A percentile compares a stretch with the other conserved stretches of the same genome.
phyloP scores from a whole-genome alignment of 2,329 filamentous ascomycete species.

The Ceratocystis harringtonii region DNA sequence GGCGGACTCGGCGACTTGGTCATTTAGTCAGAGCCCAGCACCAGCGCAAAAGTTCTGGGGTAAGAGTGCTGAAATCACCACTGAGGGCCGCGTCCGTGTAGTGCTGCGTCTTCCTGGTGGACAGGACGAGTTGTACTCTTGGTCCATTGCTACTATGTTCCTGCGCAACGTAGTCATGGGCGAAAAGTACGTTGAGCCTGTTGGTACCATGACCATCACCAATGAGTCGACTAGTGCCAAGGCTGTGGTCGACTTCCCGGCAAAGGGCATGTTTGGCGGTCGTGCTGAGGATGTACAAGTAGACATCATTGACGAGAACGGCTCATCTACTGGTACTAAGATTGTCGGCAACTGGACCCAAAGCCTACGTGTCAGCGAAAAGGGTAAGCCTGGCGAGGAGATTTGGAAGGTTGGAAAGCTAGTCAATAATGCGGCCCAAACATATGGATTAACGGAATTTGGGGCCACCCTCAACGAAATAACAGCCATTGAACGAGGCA shows the following conservation, averaged over 20 bases:
- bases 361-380: conserved; percentile 50
- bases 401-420: conserved; percentile 69
- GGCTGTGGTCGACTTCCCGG: conserved; percentile 78
- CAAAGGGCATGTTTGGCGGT: conserved; percentile 93
- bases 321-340: conserved; percentile 48
- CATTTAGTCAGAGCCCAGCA: conserved; percentile 69
- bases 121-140: conserved; percentile 71
- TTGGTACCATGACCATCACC: conserved; percentile 71
- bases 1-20: conserved; percentile 75
- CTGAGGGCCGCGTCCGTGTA: conserved; percentile 71
- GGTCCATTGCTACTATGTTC: conserved; percentile 78
- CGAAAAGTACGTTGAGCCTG: conserved; percentile 94
- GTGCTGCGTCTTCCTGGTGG: conserved; percentile 51
- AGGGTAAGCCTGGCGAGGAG: conserved; percentile 40
- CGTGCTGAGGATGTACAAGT: conserved; percentile 79
- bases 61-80: conserved; percentile 87
- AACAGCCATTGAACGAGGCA: conserved; percentile 59
- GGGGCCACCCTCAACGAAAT: conserved; percentile 78
- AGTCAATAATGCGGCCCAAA: conserved; percentile 61
- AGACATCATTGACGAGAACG: conserved; percentile 53
- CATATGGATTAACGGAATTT: conserved; percentile 80
- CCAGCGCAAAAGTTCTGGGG: conserved; percentile 98
- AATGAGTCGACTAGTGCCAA: conserved; percentile 76
- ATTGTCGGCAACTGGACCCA: conserved; percentile 76
- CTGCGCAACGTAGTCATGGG: conserved; percentile 92